These are phyloP conservation scores for Postia placenta DNA, from an alignment of 768 basidiomycete species.

Conservation along the genomic window DNA sequence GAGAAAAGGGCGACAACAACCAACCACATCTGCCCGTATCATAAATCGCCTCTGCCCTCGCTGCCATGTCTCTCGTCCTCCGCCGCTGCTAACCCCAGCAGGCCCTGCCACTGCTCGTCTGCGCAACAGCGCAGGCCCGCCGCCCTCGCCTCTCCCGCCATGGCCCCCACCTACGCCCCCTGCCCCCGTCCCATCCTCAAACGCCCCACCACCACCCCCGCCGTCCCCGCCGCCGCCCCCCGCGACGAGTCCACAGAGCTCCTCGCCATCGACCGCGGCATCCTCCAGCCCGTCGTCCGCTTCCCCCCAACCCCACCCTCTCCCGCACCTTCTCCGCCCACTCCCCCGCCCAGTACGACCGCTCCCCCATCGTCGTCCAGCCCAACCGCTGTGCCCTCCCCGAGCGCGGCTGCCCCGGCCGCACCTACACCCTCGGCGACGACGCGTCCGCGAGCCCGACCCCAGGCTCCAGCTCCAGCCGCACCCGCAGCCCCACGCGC, in stretches of 20 bases:
- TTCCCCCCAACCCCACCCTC: conserved; percentile 34
- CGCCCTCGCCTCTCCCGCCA: not conserved
- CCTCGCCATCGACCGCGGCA: conserved; percentile 46
- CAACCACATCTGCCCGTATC: too few relatives aligned
- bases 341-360: conserved; percentile 56
- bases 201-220: conserved; percentile 27
- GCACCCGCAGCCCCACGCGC: not conserved
- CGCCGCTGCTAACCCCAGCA: not conserved
- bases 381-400: conserved; percentile 74
- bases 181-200: conserved; percentile 57
- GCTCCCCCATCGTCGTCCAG: conserved; percentile 68
- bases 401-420: conserved; percentile 70
- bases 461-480: not conserved
- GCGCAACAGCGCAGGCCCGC: not conserved
- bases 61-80: not conserved
- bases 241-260: conserved; percentile 25
- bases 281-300: conserved; percentile 46
- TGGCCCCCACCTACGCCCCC: conserved; percentile 20
- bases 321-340: conserved; percentile 36
- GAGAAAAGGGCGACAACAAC: too few relatives aligned
- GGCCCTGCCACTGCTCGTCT: not conserved
- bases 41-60: not conserved
- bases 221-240: conserved; percentile 12
- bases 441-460: not conserved
- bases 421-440: conserved; percentile 54